Base-by-base conservation (phyloP, 2,329 filamentous ascomycete genomes). In the Xylaria sp. region DNA sequence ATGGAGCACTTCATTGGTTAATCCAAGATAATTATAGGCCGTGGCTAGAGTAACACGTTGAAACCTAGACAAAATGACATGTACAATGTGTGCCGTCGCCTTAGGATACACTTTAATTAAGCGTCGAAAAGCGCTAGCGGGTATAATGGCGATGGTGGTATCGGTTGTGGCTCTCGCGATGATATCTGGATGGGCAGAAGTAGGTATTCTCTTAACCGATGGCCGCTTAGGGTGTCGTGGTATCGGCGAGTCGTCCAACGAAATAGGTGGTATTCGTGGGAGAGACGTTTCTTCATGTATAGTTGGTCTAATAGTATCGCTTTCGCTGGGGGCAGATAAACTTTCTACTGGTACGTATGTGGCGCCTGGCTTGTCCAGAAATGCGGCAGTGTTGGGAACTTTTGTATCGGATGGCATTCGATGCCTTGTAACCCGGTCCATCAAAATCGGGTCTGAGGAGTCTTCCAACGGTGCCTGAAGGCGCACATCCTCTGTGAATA, bases 131-230 rank as follows among this genome's bases (percentile, higher is more conserved):
- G 96, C 97, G 78, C 94, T 97, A 0, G 96, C 96, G 1, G 97
- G 97, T 66, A 99, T 99, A 71, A 99, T 97, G 5, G 96, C 96
- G 80, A 99, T 98, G 0, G 97, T 99, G 0, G 96, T 99, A 78
- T 99, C 97, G 27, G 97, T 92, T 18, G 94, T 97, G 5, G 96
- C 96, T 72, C 96, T 88, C n/a, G 95, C 96, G 72, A 99, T 93
- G 70, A 99, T 96, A 77, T 99, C 96, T 12, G 96, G 96, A 80
- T 99, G 96, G 0, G 93, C 94, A 16, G 96, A 98, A 72, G 91
- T 91, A 12, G 88, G 87, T 37, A 82, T 77, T 64, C 85, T 82
- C 70, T 84, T 84, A 13, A 81, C 79, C 51, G 81, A 74, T 2
- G 85, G 85, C 25, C 83, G 81, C 35, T 74, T 78, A 18, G 68